phyloP scores from a whole-genome alignment of 139 green algal genomes.

The Micractinium conductrix region DNA sequence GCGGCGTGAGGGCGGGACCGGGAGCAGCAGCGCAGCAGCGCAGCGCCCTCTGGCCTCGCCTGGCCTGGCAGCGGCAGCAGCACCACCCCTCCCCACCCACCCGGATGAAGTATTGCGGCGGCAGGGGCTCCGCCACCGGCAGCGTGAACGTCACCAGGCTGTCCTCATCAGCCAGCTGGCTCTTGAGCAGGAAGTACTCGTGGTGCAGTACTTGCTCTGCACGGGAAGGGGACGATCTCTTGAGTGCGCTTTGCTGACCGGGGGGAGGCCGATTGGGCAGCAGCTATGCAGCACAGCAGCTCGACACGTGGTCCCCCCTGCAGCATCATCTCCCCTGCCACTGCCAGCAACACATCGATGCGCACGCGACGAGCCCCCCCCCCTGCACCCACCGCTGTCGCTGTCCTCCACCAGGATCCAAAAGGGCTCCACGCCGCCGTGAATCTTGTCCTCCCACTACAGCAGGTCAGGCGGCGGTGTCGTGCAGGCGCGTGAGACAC shows the following conservation, averaged over 20 bases:
- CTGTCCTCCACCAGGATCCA: constrained; percentile 96
- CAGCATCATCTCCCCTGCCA: neutral
- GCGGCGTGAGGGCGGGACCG: neutral
- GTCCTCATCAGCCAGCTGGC: constrained; percentile 81
- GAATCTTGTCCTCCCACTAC: constrained; percentile 93
- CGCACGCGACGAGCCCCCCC: neutral
- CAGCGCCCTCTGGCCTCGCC: too few relatives aligned
- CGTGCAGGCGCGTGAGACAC: too few relatives aligned
- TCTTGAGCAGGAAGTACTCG: constrained; percentile 96
- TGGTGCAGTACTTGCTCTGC: constrained; percentile 92
- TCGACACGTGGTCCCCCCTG: too few relatives aligned
- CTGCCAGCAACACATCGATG: neutral
- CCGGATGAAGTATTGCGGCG: constrained; percentile 97
- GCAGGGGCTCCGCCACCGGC: constrained; percentile 92
- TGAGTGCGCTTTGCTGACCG: too few relatives aligned
- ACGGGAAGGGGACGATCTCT: neutral
- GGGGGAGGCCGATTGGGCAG: too few relatives aligned
- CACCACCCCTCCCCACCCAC: neutral
- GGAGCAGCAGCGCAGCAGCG: neutral
- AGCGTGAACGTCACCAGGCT: constrained; percentile 93
- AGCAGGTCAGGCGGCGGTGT: neutral
- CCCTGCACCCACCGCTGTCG: constrained; percentile 34
- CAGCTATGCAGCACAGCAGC: too few relatives aligned
- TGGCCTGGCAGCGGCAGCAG: neutral
- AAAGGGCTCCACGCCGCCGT: constrained; percentile 95